phyloP scores from a whole-genome alignment of 441 rosid genomes.

The Daphne laureola region DNA sequence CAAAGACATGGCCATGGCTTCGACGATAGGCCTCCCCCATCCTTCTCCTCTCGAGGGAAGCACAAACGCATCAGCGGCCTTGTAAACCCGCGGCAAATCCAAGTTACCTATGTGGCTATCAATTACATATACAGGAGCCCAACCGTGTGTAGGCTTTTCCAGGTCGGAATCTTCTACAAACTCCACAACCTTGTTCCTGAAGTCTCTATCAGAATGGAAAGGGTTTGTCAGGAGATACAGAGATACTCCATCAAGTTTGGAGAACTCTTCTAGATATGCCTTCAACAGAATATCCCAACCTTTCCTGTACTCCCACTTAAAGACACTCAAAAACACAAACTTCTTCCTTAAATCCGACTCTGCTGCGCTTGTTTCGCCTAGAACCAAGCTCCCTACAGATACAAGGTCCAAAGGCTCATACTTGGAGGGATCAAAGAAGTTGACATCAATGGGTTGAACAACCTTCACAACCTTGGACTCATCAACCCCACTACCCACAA shows the following conservation, averaged over 20 bases:
- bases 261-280: constrained; percentile 66
- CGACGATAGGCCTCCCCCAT: constrained; percentile 76
- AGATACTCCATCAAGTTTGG: constrained; percentile 40
- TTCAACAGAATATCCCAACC: constrained; percentile 84
- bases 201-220: constrained; percentile 56
- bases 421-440: constrained; percentile 51
- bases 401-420: constrained; percentile 41
- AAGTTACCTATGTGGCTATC: constrained; percentile 60
- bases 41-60: constrained; percentile 88
- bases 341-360: constrained; percentile 17
- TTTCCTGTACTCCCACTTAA: constrained; percentile 83
- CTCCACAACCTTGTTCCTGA: constrained; percentile 60
- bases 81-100: constrained; percentile 64
- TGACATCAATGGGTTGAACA: constrained; percentile 71
- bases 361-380: constrained; percentile 24
- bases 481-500: constrained; percentile 69
- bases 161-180: constrained; percentile 37
- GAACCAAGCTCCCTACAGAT: constrained; percentile 30
- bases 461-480: constrained; percentile 61
- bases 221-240: constrained; percentile 68
- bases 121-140: constrained; percentile 51
- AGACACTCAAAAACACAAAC: constrained; percentile 74
- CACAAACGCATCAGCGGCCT: constrained; percentile 75
- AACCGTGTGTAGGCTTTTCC: constrained; percentile 33
- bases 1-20: constrained; percentile 89